Percentiles rank a stretch among this genome's conserved stretches.
Evolutionary conservation across 2,329 filamentous ascomycete species (phyloP).

Genomic region (Diaporthe citri): DNA sequence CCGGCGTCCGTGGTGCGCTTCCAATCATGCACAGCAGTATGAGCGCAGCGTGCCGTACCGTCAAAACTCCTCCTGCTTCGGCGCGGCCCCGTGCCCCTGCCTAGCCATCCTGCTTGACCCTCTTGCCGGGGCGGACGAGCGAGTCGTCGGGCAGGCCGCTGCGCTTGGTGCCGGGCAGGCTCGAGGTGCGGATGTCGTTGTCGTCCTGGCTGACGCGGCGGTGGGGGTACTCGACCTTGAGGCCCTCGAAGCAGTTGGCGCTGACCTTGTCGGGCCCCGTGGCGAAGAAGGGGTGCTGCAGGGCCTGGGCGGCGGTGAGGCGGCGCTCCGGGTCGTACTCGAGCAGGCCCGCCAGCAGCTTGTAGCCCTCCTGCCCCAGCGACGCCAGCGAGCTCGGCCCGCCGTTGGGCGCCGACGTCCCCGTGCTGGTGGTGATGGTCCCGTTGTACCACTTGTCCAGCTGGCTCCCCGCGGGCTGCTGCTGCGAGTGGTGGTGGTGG

Average conservation of each 20-base stretch:
- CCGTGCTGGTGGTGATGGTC: slow-evolving; percentile 72
- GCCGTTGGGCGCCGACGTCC: slow-evolving; percentile 57
- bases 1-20: not conserved
- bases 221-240: slow-evolving; percentile 89
- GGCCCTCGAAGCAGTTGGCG: slow-evolving; percentile 90
- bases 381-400: slow-evolving; percentile 61
- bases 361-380: slow-evolving; percentile 82
- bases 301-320: slow-evolving; percentile 86
- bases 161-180: slow-evolving; percentile 90
- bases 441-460: slow-evolving; percentile 86
- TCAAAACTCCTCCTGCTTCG: slow-evolving; percentile 9
- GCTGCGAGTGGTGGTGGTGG: slow-evolving; percentile 63
- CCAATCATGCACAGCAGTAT: not conserved
- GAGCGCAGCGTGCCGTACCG: not conserved
- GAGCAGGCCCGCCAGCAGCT: slow-evolving; percentile 83
- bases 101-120: slow-evolving; percentile 66
- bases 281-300: slow-evolving; percentile 92
- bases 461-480: slow-evolving; percentile 55
- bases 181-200: slow-evolving; percentile 93
- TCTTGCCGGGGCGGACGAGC: slow-evolving; percentile 72
- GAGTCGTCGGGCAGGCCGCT: slow-evolving; percentile 86
- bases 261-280: slow-evolving; percentile 76
- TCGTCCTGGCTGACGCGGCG: slow-evolving; percentile 93
- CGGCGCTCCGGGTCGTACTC: slow-evolving; percentile 94
- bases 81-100: not conserved